Base-by-base conservation (phyloP, 208 protist species). In the Leishmania aethiopica region DNA sequence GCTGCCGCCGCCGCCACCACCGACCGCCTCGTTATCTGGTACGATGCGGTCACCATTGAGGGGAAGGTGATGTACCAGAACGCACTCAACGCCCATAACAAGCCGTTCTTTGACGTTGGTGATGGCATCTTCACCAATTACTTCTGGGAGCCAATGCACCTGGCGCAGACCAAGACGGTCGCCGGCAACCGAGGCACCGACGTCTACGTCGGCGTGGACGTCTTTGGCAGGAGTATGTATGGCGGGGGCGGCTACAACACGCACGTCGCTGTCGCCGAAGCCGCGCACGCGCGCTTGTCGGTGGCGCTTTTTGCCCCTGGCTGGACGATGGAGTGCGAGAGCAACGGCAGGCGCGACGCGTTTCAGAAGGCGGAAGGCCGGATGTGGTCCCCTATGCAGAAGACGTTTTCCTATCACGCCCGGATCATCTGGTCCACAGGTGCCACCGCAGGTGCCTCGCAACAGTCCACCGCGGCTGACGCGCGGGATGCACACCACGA, bases 71-170 rank as follows among this genome's bases (percentile, higher is more conserved):
- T 51, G 25, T 98, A 95, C 77, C 94, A 98, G 79, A 98, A 98
- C 78, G 78, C 79, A 45, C 82, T 99, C 35, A 97, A 85, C 7
- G 4, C 77, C 25, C 80, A 87, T 15, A 99, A 99, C 81, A 90
- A 92, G 35, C 53, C 81, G 3, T 99, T 96, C 80, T 98, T 99
- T 80, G 84, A 97, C 57, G 78, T 75, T 2, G 87, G 87, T 75
- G 91, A 96, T 82, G 95, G 92, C 51, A 89, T 99, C 22, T 98
- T 99, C 74, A 89, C 88, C 25, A 98, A 99, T 80, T 99, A 99
- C 86, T 86, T 79, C 51, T 99, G 97, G 97, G 87, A 93, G 4
- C 86, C 88, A 17, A 79, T 83, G 35, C 60, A 86, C 45, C 55
- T 97, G 8, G 71, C 78, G 37, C 22, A 89, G 3, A 89, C 85